Conservation (phyloP, 108 stramenopile species). For the Pseudonitzschia delicatissima region DNA sequence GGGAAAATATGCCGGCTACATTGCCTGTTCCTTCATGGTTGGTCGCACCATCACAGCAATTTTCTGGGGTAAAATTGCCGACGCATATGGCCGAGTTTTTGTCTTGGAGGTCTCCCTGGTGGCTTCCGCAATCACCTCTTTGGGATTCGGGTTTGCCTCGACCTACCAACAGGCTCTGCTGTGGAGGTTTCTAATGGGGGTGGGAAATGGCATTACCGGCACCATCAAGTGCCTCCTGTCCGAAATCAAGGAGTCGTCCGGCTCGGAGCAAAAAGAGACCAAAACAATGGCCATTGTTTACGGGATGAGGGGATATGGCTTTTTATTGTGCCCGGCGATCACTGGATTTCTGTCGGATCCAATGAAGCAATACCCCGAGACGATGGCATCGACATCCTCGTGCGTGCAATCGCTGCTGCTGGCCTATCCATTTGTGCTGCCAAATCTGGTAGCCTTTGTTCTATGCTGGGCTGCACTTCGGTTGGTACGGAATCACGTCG, state of each 20-base stretch:
- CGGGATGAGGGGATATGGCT: slow-evolving; percentile 13
- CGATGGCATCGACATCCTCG: background rate
- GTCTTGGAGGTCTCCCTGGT: slow-evolving; percentile 41
- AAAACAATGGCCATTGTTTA: slow-evolving; percentile 11
- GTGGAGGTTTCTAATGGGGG: slow-evolving; percentile 35
- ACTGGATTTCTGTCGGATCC: slow-evolving; percentile 62
- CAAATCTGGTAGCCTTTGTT: slow-evolving; percentile 46
- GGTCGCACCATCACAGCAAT: slow-evolving; percentile 26
- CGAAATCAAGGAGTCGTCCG: background rate
- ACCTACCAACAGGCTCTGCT: slow-evolving; percentile 46
- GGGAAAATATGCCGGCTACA: slow-evolving; percentile 61
- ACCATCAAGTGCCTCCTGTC: background rate
- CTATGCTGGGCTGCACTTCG: slow-evolving; percentile 34
- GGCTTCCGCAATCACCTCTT: slow-evolving; percentile 35
- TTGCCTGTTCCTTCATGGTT: slow-evolving; percentile 52
- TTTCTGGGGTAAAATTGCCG: slow-evolving; percentile 55
- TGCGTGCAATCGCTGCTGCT: background rate
- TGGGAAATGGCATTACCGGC: background rate
- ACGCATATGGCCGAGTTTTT: slow-evolving; percentile 61
- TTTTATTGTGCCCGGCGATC: slow-evolving; percentile 54
- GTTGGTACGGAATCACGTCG: slow-evolving; percentile 32
- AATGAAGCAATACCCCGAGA: slow-evolving; percentile 35
- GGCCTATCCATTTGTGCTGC: slow-evolving; percentile 60
- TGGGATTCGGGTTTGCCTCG: slow-evolving; percentile 59
- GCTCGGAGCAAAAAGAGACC: background rate